phyloP scores from a whole-genome alignment of 2,329 filamentous ascomycete genomes.

The Diaporthe caulivora region DNA sequence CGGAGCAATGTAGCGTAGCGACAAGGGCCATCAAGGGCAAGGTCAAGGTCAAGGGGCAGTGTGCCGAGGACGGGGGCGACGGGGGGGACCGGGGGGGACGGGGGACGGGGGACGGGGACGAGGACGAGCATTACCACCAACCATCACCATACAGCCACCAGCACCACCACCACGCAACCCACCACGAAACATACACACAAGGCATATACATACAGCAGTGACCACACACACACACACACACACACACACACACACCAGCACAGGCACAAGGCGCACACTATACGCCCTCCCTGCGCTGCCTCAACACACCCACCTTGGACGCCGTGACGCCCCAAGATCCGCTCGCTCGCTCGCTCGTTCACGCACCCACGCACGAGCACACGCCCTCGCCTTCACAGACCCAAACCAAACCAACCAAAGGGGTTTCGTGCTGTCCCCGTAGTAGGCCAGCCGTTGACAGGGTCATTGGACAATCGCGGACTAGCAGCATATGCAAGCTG shows the following conservation, averaged over 20 bases:
- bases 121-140: not conserved
- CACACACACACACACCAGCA: not conserved
- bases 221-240: not conserved
- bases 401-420: conserved; percentile 16
- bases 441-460: conserved; percentile 28
- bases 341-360: conserved; percentile 11
- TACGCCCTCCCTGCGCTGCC: too few relatives aligned
- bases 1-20: conserved; percentile 20
- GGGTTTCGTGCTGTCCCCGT: conserved; percentile 13
- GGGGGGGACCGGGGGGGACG: too few relatives aligned
- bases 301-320: not conserved
- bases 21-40: conserved; percentile 11
- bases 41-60: conserved; percentile 27
- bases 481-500: conserved; percentile 31
- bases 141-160: not conserved
- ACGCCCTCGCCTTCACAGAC: not conserved
- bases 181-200: not conserved
- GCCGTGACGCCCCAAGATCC: not conserved
- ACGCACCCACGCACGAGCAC: too few relatives aligned
- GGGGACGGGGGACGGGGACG: not conserved
- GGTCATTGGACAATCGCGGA: conserved; percentile 25
- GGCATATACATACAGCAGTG: not conserved
- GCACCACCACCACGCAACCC: not conserved
- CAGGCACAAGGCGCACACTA: not conserved
- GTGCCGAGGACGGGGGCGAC: conserved; percentile 2